Evolutionary conservation across 495 filamentous ascomycete genomes (phyloP).

Genomic region (Lindgomyces ingoldianus): DNA sequence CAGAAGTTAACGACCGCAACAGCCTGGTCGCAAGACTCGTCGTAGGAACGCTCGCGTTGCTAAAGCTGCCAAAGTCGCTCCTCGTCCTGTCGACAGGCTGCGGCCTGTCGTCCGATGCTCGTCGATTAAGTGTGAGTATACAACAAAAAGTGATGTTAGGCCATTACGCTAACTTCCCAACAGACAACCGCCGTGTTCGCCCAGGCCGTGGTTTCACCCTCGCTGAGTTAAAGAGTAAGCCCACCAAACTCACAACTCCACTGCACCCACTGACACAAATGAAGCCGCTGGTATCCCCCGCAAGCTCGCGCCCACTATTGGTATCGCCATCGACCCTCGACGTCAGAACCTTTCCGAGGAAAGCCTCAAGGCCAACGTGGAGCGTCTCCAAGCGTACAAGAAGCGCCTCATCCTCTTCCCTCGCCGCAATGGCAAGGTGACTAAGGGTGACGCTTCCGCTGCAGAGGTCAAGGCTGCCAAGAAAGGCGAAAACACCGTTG

Average conservation of each 20-base stretch:
- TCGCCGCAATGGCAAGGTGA: constrained; percentile 86
- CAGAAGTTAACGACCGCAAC: constrained; percentile 47
- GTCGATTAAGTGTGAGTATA: constrained; percentile 68
- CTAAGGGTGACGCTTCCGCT: constrained; percentile 82
- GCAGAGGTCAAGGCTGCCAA: constrained; percentile 81
- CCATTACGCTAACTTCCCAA: constrained; percentile 4
- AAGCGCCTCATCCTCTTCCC: constrained; percentile 95
- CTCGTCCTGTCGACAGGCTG: constrained; percentile 95
- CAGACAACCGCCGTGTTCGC: constrained; percentile 86
- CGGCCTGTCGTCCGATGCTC: constrained; percentile 94
- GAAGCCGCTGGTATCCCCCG: constrained; percentile 91
- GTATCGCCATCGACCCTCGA: constrained; percentile 94
- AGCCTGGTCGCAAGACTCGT: constrained; percentile 93
- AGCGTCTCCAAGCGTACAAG: constrained; percentile 94
- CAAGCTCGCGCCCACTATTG: constrained; percentile 90
- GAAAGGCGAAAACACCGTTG: constrained; percentile 60
- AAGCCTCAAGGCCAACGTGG: constrained; percentile 88
- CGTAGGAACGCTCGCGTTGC: constrained; percentile 84
- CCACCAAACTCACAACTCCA: constrained; percentile 52
- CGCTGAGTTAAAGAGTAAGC: constrained; percentile 77
- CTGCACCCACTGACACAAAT: background rate
- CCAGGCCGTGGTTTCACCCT: constrained; percentile 96
- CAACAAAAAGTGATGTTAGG: background rate
- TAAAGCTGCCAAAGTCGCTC: constrained; percentile 92
- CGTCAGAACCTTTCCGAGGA: constrained; percentile 95